phyloP scores from a whole-genome alignment of 78 protist genomes.

The Dictyostelium purpureum region DNA sequence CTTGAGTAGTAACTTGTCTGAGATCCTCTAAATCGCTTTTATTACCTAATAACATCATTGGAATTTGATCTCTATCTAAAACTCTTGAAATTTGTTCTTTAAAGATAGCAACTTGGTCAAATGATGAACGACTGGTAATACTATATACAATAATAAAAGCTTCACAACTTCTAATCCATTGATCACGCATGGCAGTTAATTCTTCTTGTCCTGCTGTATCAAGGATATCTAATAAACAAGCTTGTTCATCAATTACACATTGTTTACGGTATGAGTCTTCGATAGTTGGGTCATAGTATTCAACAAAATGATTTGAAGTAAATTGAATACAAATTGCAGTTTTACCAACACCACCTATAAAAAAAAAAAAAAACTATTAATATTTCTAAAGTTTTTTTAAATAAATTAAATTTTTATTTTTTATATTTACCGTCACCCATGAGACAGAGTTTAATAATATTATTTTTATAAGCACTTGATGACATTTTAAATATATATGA shows the following conservation, averaged over 20 bases:
- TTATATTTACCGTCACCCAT: conserved; percentile 45
- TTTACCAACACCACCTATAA: background rate
- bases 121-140: conserved; percentile 92
- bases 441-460: background rate
- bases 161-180: conserved; percentile 97
- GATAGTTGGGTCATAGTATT: conserved; percentile 97
- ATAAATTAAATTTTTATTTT: background rate
- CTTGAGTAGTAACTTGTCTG: conserved; percentile 81
- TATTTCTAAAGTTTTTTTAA: background rate
- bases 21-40: conserved; percentile 94
- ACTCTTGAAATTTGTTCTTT: conserved; percentile 88
- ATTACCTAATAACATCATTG: conserved; percentile 99
- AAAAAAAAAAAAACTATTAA: background rate
- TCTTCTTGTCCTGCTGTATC: conserved; percentile 98
- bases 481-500: too few relatives aligned
- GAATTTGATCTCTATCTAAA: conserved; percentile 92
- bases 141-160: conserved; percentile 99
- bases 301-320: conserved; percentile 63
- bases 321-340: conserved; percentile 42
- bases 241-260: conserved; percentile 65
- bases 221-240: conserved; percentile 71
- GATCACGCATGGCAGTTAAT: conserved; percentile 94
- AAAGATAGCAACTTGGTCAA: conserved; percentile 92
- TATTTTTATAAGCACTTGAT: background rate
- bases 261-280: conserved; percentile 97